These are phyloP conservation scores for Trapa incisa DNA, from an alignment of 345 rosid species.

Conservation along the genomic window DNA sequence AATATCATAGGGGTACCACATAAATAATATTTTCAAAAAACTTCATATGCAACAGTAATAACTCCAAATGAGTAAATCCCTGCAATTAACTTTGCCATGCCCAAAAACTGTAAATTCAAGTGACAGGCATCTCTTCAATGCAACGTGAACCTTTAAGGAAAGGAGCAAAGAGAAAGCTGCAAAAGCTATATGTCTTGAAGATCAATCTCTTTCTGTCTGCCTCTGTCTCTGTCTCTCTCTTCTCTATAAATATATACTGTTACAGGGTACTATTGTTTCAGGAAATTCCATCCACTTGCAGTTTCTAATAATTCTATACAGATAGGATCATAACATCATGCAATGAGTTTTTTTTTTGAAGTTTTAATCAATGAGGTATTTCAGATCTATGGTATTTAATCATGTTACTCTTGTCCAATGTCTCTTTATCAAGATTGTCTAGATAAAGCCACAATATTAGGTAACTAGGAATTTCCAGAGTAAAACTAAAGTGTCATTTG, in stretches of 20 bases:
- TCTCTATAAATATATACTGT: neutral
- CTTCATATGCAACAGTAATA: slow-evolving; percentile 1
- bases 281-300: neutral
- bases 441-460: neutral
- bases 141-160: neutral
- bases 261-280: neutral
- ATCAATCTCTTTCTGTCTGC: neutral
- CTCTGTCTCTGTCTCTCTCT: neutral
- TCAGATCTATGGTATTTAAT: neutral
- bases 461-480: neutral
- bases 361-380: neutral
- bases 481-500: neutral
- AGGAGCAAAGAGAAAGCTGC: neutral
- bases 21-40: neutral
- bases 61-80: neutral
- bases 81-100: slow-evolving; percentile 9
- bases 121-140: neutral
- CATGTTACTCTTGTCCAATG: neutral
- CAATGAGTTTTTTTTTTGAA: no score
- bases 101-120: slow-evolving; percentile 4
- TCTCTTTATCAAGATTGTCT: neutral
- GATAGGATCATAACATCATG: neutral
- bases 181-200: neutral
- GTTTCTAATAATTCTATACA: neutral
- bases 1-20: slow-evolving; percentile 10